phyloP scores from a whole-genome alignment of 306 rosid species.

The Rubus parviflorus region DNA sequence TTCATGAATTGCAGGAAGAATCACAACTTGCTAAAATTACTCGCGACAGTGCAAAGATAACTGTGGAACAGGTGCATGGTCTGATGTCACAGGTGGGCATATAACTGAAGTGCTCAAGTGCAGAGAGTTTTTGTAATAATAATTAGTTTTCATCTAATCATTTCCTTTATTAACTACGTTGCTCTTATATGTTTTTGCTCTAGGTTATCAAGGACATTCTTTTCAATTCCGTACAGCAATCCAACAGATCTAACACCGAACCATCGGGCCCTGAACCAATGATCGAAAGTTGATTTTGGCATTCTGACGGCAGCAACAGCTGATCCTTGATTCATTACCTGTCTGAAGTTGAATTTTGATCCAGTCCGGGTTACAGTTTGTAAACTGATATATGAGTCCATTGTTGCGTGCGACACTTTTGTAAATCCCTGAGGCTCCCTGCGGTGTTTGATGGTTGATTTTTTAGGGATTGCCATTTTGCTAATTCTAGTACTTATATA shows the following conservation, averaged over 20 bases:
- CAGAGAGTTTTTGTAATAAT: neutral
- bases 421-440: constrained; percentile 25
- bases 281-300: constrained; percentile 72
- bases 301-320: constrained; percentile 17
- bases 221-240: constrained; percentile 75
- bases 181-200: constrained; percentile 9
- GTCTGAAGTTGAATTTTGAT: constrained; percentile 13
- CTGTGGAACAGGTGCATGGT: constrained; percentile 97
- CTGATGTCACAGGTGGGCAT: constrained; percentile 86
- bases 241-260: constrained; percentile 58
- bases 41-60: constrained; percentile 91
- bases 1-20: constrained; percentile 73
- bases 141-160: neutral
- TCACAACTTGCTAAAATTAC: constrained; percentile 86
- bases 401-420: constrained; percentile 19
- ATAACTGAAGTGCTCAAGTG: constrained; percentile 14
- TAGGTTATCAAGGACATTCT: constrained; percentile 93
- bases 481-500: neutral
- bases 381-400: constrained; percentile 13
- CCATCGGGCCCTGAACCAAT: constrained; percentile 83
- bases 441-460: neutral
- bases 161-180: constrained; percentile 20
- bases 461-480: constrained; percentile 8
- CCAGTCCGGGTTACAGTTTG: constrained; percentile 9
- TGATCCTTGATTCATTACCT: constrained; percentile 12